Evolutionary conservation across 306 rosid species (phyloP), one percentile per base, ranked within the genome.

Genomic region (Begonia masoniana): DNA sequence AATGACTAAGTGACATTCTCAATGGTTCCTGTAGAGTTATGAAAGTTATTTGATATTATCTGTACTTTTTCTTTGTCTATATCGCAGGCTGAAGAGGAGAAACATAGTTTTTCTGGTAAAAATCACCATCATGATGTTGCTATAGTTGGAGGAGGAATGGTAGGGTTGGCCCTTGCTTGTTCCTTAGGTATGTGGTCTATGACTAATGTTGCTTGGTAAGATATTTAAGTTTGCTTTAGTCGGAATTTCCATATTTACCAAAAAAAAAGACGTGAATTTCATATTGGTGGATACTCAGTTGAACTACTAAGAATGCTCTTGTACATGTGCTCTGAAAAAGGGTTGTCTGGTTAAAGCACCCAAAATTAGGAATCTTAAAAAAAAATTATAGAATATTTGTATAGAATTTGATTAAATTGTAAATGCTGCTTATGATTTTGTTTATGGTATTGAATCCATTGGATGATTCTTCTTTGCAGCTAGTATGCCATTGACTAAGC

Each of bases 111-210:
- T 17, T 24, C 57, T 0, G 60, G 68, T 69, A 46, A 31, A 59
- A 59, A 63, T 43, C 70, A 74, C 51, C 84, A 74, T n/a, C 65
- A 91, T 77, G 97, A 91, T 66, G 42, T 91, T 66, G 94, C 97
- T 57, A 78, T 91, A 69, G 92, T 85, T 66, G 97, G 97, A 75
- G 96, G 96, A 12, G 96, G 97, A 64, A 76, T 85, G 96, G 97
- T 83, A 57, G 97, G 97, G 70, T 57, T 91, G 82, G 80, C 96
- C 65, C 52, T 91, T 63, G 85, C 96, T 69, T 81, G 92, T 74
- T 91, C 94, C 75, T 81, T 91, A 80, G 97, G 97, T 91, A 65
- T 47, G 89, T 70, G 39, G 54, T 63, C 57, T 13, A 59, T 61
- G 67, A 39, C 57, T 26, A 12, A 12, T 9, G 7, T 50, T 7